Evolutionary conservation across 2,329 filamentous ascomycete species (phyloP).

Genomic region (Pseudogymnoascus sp.): DNA sequence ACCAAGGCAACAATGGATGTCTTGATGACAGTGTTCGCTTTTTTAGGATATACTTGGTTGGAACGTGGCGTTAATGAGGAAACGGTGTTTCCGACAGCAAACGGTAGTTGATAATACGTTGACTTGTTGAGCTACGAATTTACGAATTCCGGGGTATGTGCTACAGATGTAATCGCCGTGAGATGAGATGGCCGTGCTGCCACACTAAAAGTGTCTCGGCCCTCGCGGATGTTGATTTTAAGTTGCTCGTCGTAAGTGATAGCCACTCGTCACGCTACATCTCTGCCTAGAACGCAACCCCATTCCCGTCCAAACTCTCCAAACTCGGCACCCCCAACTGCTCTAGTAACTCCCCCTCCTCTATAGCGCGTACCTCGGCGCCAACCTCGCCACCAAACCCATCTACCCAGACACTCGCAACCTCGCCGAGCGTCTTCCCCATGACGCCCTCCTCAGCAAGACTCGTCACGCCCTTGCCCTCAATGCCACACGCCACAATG

Average conservation of each 20-base stretch:
- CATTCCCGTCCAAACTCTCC: neutral
- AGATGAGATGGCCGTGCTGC: neutral
- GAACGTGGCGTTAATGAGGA: neutral
- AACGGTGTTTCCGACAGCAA: neutral
- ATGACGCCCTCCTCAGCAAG: slow-evolving; percentile 33
- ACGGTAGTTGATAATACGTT: neutral
- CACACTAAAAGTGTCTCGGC: neutral
- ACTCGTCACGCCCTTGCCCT: slow-evolving; percentile 71
- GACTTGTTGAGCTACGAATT: neutral
- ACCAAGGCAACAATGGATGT: neutral
- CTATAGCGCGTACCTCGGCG: slow-evolving; percentile 13
- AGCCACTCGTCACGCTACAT: neutral
- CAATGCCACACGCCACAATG: slow-evolving; percentile 84
- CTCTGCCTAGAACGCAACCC: neutral
- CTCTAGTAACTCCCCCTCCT: slow-evolving; percentile 14
- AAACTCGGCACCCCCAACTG: slow-evolving; percentile 15
- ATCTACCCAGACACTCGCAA: slow-evolving; percentile 17
- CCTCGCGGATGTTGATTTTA: neutral
- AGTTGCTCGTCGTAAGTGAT: neutral
- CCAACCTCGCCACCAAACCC: slow-evolving; percentile 19
- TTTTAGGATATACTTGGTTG: neutral
- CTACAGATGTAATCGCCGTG: neutral
- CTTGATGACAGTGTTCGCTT: neutral
- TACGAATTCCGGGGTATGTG: neutral
- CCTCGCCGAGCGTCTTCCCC: slow-evolving; percentile 12